Evolutionary conservation across 2,329 filamentous ascomycete genomes (phyloP), one percentile per base, ranked within the genome.

Genomic region (Hypoxylon rubiginosum): DNA sequence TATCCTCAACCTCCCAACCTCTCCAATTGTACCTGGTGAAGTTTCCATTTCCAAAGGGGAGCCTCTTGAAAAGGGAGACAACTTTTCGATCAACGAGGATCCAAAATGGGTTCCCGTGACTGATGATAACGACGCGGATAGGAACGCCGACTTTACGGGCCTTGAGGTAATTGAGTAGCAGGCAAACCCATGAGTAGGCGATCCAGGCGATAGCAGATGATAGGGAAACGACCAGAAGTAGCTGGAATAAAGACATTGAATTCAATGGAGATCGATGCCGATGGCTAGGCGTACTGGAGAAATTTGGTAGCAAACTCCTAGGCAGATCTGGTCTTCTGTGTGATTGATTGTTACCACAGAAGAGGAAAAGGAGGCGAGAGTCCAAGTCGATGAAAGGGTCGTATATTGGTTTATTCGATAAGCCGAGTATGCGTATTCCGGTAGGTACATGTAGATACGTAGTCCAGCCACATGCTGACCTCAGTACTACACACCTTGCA

Each of bases 21-120:
- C 72, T 63, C 17, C 53, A 78, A 59, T 78, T 77, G 68, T 73
- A 79, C 2, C 75, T 58, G 1, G 74, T 75, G 52, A 79, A 76
- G 56, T 30, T 76, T 52, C 71, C 76, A 7, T 76, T 64, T 15
- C 74, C 72, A 3, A 30, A n/a, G 4, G 48, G 68, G 0, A 75
- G 58, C 0, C 43, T 51, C 5, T 62, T 58, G 13, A 76, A 9
- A n/a, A 71, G 11, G 9, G 62, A 43, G 0, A 73, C 30, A 2
- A 75, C 64, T 24, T 64, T 55, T 10, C 68, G 64, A 51, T 76
- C 75, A 1, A 74, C 36, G 0, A 78, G 55, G 8, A 68, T 43
- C 76, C 76, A 78, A 3, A 76, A 59, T 0, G 68, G 68, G 26
- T 78, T 78, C 17, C 71, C 58, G 2, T 72, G 76, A 43, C 64